Base-by-base conservation (phyloP, 208 protist genomes). In the Wallacemonas sp. region DNA sequence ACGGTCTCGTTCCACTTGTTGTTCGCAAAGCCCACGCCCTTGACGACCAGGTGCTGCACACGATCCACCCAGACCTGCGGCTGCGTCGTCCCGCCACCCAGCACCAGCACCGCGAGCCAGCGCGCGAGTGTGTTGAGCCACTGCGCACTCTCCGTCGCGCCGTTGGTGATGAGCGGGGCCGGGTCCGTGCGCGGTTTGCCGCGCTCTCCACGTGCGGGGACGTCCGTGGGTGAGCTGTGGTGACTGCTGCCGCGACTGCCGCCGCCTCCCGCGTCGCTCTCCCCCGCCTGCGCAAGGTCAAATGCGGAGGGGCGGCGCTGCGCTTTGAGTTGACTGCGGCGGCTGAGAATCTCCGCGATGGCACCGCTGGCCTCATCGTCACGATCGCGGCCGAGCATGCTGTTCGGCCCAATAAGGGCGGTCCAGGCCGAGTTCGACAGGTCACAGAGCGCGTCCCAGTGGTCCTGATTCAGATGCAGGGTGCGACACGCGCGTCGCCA, bases 121-220 rank as follows among this genome's bases (percentile, higher is more conserved):
- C 83, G 83, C 1, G 76, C 49, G 12, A 92, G 33, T 11, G 82
- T 68, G 47, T 88, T 89, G 43, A 84, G 68, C 88, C 88, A 94
- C 63, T 76, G 70, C 48, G 78, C 75, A 38, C 65, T 72, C 43
- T 94, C 88, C 26, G 44, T 23, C 17, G 62, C 65, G 43, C 23
- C 23, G 26, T 39, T 63, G 12, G 36, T 24, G 6, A 21, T 36
- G 5, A 32, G 24, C 11, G 47, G 47, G 9, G 55, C 11, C 5
- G 30, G 5, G 14, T 33, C 38, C 12, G 52, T 27, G 11, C 30
- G 52, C 30, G 52, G 4, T 6, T n/a, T 12, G 16, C 36, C 36
- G 36, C 23, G 9, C 8, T 32, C 47, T 9, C 47, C 24, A 6
- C 26, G 24, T 32, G 17, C 11, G 16, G 41, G 41, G 41, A 21